Percentiles rank a stretch among this genome's conserved stretches.
Conservation (phyloP, 2,329 filamentous ascomycete species). For the Alternaria ventricosa region DNA sequence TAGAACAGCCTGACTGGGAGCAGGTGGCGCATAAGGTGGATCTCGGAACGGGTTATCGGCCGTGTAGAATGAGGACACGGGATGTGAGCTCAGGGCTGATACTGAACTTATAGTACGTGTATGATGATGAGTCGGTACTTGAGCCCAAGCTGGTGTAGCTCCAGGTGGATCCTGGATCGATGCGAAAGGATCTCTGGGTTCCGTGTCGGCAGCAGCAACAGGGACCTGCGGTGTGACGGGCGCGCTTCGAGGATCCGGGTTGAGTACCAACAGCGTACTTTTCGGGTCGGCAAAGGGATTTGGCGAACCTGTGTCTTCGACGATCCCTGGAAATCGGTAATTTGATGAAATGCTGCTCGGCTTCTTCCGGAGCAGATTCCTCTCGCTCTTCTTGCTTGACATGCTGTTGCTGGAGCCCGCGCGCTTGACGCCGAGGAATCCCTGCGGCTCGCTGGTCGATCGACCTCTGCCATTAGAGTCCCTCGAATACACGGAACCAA, state of each 20-base stretch:
- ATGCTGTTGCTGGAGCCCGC: conserved; percentile 37
- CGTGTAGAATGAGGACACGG: conserved; percentile 36
- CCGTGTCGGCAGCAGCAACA: conserved; percentile 25
- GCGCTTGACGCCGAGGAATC: conserved; percentile 27
- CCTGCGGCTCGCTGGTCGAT: conserved; percentile 40
- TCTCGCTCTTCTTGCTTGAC: conserved; percentile 42
- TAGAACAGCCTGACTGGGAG: conserved; percentile 31
- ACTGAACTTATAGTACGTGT: conserved; percentile 37
- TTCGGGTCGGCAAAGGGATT: conserved; percentile 41
- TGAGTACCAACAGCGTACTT: conserved; percentile 30
- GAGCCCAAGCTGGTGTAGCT: conserved; percentile 34
- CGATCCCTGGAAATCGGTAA: conserved; percentile 38
- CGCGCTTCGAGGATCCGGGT: conserved; percentile 31
- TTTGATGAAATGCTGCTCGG: conserved; percentile 36
- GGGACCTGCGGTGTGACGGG: conserved; percentile 37
- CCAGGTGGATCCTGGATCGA: conserved; percentile 38
- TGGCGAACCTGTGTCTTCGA: conserved; percentile 31
- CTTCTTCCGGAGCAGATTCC: conserved; percentile 38
- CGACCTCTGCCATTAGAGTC: conserved; percentile 29
- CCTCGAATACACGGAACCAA: conserved; percentile 43
- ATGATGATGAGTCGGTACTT: conserved; percentile 26
- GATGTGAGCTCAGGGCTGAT: conserved; percentile 41
- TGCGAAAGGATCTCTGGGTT: conserved; percentile 38
- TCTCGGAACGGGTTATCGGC: conserved; percentile 36
- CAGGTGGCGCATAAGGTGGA: conserved; percentile 27